phyloP scores from a whole-genome alignment of 2,329 filamentous ascomycete genomes.

The Ophiostoma sp. region DNA sequence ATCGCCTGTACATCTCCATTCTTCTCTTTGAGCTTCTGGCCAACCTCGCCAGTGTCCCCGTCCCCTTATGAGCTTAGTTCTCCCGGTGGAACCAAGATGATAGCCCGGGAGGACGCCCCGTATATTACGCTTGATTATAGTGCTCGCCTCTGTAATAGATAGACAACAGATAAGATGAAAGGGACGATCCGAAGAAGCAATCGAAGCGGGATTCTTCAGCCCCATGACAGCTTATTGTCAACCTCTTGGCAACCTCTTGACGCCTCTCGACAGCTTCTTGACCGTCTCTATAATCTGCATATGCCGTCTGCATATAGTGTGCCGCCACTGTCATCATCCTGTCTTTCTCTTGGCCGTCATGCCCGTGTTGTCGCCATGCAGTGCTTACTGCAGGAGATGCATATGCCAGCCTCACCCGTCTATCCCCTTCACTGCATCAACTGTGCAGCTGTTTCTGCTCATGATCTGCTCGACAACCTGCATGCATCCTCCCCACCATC shows the following conservation, averaged over 20 bases:
- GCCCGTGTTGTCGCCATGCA: background rate
- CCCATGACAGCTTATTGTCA: background rate
- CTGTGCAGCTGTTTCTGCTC: background rate
- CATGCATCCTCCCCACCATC: background rate
- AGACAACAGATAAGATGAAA: background rate
- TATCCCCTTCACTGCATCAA: background rate
- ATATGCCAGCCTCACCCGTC: background rate
- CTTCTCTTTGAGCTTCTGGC: background rate
- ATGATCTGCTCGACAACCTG: background rate
- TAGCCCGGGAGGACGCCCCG: background rate
- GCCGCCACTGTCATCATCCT: background rate
- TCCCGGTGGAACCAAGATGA: slow-evolving; percentile 10
- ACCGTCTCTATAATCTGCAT: too few species aligned
- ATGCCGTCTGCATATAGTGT: too few species aligned
- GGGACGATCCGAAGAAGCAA: background rate
- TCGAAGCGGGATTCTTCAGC: background rate
- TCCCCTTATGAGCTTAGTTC: background rate
- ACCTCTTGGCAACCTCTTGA: too few species aligned
- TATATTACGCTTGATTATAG: background rate
- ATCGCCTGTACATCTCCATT: background rate
- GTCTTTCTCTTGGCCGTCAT: background rate
- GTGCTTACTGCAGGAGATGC: background rate
- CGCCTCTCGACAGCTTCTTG: too few species aligned
- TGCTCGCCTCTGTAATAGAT: background rate
- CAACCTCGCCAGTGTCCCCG: background rate